A percentile compares a stretch with the other conserved stretches of the same genome.
phyloP scores from a whole-genome alignment of 2,329 filamentous ascomycete species.

The Ciborinia camelliae region DNA sequence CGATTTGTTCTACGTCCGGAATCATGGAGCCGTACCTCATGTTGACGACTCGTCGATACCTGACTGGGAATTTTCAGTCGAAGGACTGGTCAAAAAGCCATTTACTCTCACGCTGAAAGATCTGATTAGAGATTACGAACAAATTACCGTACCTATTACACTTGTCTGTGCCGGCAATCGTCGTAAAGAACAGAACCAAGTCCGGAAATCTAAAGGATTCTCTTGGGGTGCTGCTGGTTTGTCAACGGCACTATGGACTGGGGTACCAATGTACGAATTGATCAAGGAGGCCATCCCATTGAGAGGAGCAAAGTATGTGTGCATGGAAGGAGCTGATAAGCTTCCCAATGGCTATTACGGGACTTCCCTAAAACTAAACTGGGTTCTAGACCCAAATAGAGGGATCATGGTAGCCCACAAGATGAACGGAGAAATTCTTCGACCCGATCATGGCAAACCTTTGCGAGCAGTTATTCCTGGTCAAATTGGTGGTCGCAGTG shows the following conservation, averaged over 20 bases:
- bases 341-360: conserved; percentile 86
- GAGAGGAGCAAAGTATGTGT: conserved; percentile 74
- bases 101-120: conserved; percentile 69
- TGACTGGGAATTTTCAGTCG: conserved; percentile 78
- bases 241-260: conserved; percentile 85
- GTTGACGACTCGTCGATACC: conserved; percentile 69
- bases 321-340: conserved; percentile 87
- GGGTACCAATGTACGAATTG: conserved; percentile 70
- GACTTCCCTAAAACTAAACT: conserved; percentile 82
- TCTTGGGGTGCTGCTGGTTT: conserved; percentile 88
- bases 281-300: conserved; percentile 64
- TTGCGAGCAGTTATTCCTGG: conserved; percentile 81
- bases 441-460: conserved; percentile 83
- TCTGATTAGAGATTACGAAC: conserved; percentile 70
- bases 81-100: conserved; percentile 78
- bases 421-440: conserved; percentile 82
- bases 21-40: conserved; percentile 79
- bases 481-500: conserved; percentile 86
- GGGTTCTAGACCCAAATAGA: conserved; percentile 77
- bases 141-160: conserved; percentile 81
- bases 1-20: conserved; percentile 87
- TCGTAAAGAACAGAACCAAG: conserved; percentile 87
- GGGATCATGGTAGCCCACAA: conserved; percentile 84
- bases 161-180: conserved; percentile 90
- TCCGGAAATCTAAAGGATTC: conserved; percentile 89